Percentiles rank a stretch among this genome's conserved stretches.
These are phyloP conservation scores for Waitea zeae DNA, from an alignment of 1,284 basidiomycete genomes.

Conservation along the genomic window DNA sequence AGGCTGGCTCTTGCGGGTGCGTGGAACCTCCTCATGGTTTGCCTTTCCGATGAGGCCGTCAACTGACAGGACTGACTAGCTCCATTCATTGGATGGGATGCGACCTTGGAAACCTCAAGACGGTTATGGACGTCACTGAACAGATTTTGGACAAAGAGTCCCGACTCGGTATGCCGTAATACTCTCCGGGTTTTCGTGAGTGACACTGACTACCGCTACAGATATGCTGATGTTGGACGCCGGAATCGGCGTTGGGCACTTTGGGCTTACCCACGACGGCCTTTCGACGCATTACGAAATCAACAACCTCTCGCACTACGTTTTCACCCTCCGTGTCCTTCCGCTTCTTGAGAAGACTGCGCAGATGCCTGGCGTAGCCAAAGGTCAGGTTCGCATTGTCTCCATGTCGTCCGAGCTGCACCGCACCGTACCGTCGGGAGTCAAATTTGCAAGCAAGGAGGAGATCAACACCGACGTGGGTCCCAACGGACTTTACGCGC, in stretches of 20 bases:
- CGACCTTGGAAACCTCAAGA: conserved; percentile 12
- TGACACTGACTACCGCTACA: too few species aligned
- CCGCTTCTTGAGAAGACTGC: conserved; percentile 14
- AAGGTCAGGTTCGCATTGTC: conserved; percentile 14
- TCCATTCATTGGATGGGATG: conserved; percentile 12
- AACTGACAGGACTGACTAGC: too few species aligned
- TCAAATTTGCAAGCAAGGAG: conserved; percentile 13
- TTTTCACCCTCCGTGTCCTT: conserved; percentile 13
- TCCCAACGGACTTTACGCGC: background rate
- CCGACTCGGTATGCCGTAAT: too few species aligned
- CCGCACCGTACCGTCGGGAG: conserved; percentile 6
- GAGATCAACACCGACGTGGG: conserved; percentile 10
- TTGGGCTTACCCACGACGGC: conserved; percentile 13
- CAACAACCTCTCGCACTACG: conserved; percentile 15
- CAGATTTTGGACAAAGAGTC: conserved; percentile 10
- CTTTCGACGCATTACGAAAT: conserved; percentile 15
- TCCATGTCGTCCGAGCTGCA: conserved; percentile 16
- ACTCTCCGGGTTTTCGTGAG: too few species aligned
- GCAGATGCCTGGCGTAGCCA: conserved; percentile 8
- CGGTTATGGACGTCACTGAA: conserved; percentile 12
- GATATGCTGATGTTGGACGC: conserved; percentile 16
- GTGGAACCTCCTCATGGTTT: too few species aligned
- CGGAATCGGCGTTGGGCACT: conserved; percentile 14
- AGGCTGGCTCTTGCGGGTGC: background rate
- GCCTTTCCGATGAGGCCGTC: too few species aligned